phyloP scores from a whole-genome alignment of 2,329 filamentous ascomycete species.

The Epichloe sibirici region DNA sequence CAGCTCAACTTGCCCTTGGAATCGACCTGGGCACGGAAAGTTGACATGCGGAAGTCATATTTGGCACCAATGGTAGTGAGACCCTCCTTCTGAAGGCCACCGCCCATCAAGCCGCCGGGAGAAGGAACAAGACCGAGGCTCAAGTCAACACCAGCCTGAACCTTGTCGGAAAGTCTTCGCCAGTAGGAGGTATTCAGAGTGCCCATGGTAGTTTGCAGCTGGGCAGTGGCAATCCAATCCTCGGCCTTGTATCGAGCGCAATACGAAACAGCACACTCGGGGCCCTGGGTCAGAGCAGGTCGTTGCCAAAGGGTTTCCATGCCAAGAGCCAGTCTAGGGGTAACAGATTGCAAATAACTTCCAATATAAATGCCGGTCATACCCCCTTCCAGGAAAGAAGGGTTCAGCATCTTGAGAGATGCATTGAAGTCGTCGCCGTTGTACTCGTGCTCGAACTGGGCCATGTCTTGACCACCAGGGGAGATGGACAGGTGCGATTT shows the following conservation, averaged over 20 bases:
- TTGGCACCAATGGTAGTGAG: constrained; percentile 87
- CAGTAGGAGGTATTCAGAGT: constrained; percentile 88
- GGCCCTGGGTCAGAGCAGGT: constrained; percentile 67
- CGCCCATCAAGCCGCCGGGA: constrained; percentile 60
- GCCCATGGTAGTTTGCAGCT: constrained; percentile 72
- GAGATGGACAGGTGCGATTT: constrained; percentile 83
- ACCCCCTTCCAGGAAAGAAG: constrained; percentile 83
- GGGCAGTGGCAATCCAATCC: constrained; percentile 87
- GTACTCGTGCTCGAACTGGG: constrained; percentile 93
- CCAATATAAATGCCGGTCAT: constrained; percentile 92
- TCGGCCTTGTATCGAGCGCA: constrained; percentile 79
- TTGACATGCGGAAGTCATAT: constrained; percentile 94
- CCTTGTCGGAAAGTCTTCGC: constrained; percentile 83
- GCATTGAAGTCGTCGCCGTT: constrained; percentile 86
- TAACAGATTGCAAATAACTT: constrained; percentile 89
- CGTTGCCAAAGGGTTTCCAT: constrained; percentile 93
- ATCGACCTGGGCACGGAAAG: constrained; percentile 92
- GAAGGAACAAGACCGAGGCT: constrained; percentile 69
- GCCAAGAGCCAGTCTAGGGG: constrained; percentile 73
- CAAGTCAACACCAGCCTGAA: constrained; percentile 91
- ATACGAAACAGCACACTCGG: constrained; percentile 86
- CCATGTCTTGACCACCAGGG: constrained; percentile 70
- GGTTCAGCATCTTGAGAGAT: constrained; percentile 87
- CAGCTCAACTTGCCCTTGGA: constrained; percentile 89
- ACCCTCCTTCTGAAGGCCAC: constrained; percentile 69